Evolutionary conservation across 106 monocot species (phyloP).

Genomic region (Gastrodia elata): DNA sequence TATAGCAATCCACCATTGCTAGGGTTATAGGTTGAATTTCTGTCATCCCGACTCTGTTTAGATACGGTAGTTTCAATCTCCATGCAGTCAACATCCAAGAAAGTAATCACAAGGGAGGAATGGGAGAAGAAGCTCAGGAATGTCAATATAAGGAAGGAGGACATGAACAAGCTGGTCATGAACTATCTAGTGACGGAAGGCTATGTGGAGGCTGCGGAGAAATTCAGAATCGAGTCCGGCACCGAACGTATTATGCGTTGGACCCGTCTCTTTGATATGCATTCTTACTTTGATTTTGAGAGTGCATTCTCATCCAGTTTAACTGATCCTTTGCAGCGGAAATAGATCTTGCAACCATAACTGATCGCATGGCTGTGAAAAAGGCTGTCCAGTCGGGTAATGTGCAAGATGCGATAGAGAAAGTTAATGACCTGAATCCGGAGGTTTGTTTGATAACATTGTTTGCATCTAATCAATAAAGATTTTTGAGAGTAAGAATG

Average conservation of each 20-base stretch:
- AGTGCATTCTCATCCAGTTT: neutral
- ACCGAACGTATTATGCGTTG: conserved; percentile 40
- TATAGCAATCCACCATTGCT: neutral
- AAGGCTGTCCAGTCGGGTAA: conserved; percentile 91
- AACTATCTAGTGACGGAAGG: conserved; percentile 58
- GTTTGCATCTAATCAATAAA: neutral
- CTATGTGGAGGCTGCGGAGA: conserved; percentile 48
- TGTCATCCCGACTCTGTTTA: neutral
- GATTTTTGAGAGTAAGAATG: neutral
- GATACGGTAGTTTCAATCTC: neutral
- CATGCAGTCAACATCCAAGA: conserved; percentile 22
- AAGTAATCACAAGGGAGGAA: conserved; percentile 32
- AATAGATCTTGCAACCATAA: conserved; percentile 83
- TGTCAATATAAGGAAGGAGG: conserved; percentile 44
- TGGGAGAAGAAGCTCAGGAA: conserved; percentile 41
- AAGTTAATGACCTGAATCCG: conserved; percentile 91
- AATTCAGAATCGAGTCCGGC: conserved; percentile 51
- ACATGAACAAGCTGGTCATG: conserved; percentile 64
- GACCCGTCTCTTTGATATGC: neutral
- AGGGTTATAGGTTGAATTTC: neutral
- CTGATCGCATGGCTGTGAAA: conserved; percentile 90
- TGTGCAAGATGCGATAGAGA: conserved; percentile 86
- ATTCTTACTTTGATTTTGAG: neutral
- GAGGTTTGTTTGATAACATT: conserved; percentile 30
- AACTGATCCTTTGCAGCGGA: conserved; percentile 40